Percentiles rank a stretch among this genome's conserved stretches.
These are phyloP conservation scores for Picochlorum sp. DNA, from an alignment of 139 green algal genomes.

Conservation along the genomic window DNA sequence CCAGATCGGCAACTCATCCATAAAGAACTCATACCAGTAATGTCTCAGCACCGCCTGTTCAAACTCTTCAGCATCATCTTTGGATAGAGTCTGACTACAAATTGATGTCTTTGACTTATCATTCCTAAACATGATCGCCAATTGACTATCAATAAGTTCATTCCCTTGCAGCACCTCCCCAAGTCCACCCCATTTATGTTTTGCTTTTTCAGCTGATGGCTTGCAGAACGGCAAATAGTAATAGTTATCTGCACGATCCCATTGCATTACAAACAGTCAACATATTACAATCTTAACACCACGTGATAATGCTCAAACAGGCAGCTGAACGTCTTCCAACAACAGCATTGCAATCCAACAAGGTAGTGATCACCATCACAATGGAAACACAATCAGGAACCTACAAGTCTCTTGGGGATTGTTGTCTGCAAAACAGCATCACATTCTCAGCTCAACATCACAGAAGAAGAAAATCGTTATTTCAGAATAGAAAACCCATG, in stretches of 20 bases:
- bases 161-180: constrained; percentile 94
- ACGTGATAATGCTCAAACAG: no score
- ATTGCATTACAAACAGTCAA: not conserved
- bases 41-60: constrained; percentile 58
- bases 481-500: no score
- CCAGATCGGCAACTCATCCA: constrained; percentile 91
- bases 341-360: no score
- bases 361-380: no score
- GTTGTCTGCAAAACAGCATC: constrained; percentile 50
- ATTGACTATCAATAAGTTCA: constrained; percentile 84
- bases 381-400: not conserved
- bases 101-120: constrained; percentile 60
- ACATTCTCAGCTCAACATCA: constrained; percentile 14
- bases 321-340: no score
- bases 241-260: constrained; percentile 95
- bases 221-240: constrained; percentile 90
- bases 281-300: no score
- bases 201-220: constrained; percentile 29
- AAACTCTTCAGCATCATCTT: constrained; percentile 49
- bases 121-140: constrained; percentile 76
- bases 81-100: constrained; percentile 54
- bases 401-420: constrained; percentile 96
- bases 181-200: constrained; percentile 87
- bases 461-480: no score
- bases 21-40: constrained; percentile 91